Conservation (phyloP, 2,329 filamentous ascomycete species). For the Anisogramma anomala region DNA sequence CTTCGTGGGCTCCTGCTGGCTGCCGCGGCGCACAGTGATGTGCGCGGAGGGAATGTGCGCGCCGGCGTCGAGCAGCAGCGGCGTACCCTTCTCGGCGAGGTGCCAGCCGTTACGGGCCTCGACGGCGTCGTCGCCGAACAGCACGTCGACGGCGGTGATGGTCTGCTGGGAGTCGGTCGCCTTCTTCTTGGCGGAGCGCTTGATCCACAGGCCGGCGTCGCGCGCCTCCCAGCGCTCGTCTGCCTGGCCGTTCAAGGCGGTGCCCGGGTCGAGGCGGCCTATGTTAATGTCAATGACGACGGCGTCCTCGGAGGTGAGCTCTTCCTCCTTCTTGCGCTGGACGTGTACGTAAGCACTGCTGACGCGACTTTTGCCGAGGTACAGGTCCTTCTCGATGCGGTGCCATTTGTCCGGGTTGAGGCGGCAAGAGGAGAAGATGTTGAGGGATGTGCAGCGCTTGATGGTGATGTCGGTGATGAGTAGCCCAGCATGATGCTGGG, state of each 20-base stretch:
- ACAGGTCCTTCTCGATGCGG: constrained; percentile 80
- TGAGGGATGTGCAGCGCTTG: constrained; percentile 62
- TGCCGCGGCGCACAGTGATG: constrained; percentile 66
- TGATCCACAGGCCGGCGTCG: constrained; percentile 69
- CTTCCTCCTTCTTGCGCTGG: constrained; percentile 74
- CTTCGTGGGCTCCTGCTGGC: constrained; percentile 50
- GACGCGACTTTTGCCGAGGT: constrained; percentile 62
- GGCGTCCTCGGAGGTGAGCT: constrained; percentile 60
- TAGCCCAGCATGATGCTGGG: constrained; percentile 70
- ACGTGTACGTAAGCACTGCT: constrained; percentile 72
- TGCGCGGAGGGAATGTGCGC: constrained; percentile 56
- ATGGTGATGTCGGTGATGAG: constrained; percentile 80
- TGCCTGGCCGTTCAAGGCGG: constrained; percentile 41
- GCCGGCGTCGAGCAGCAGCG: constrained; percentile 56
- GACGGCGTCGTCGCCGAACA: constrained; percentile 84
- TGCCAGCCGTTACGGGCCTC: constrained; percentile 82
- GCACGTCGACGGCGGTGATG: constrained; percentile 71
- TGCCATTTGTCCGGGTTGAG: constrained; percentile 65
- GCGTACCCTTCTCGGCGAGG: constrained; percentile 50
- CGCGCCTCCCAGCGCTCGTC: constrained; percentile 66
- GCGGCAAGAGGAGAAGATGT: constrained; percentile 63
- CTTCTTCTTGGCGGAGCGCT: constrained; percentile 58
- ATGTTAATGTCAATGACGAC: constrained; percentile 72
- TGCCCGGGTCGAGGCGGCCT: constrained; percentile 57
- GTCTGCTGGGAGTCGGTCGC: constrained; percentile 63